phyloP scores from a whole-genome alignment of 345 rosid species.

The Arabis alpina region DNA sequence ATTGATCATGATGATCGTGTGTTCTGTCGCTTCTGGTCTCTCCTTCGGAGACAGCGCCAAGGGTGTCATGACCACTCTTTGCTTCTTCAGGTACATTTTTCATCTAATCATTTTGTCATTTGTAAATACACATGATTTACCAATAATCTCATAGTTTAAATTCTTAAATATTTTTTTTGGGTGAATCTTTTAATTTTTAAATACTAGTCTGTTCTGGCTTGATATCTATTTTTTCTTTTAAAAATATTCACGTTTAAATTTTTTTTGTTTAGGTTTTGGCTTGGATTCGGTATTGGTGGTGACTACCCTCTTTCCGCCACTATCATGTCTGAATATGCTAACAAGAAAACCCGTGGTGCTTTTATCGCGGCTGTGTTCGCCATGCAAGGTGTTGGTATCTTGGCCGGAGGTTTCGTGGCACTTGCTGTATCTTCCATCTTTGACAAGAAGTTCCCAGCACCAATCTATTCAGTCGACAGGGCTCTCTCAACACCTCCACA shows the following conservation, averaged over 20 bases:
- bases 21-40: conserved; percentile 42
- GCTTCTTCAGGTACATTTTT: conserved; percentile 38
- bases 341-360: conserved; percentile 80
- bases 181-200: no score
- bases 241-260: conserved; percentile 35
- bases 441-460: conserved; percentile 50
- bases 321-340: conserved; percentile 83
- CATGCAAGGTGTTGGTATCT: conserved; percentile 84
- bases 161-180: no score
- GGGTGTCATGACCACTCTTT: conserved; percentile 46
- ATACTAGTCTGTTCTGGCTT: not conserved
- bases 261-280: conserved; percentile 54
- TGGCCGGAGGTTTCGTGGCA: conserved; percentile 70
- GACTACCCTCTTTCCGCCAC: conserved; percentile 87
- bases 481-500: conserved; percentile 56
- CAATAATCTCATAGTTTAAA: not conserved
- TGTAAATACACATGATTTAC: not conserved
- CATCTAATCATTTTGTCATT: no score
- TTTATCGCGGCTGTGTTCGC: conserved; percentile 86
- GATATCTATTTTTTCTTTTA: not conserved
- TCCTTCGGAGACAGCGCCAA: conserved; percentile 31
- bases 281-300: conserved; percentile 84
- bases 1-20: conserved; percentile 41
- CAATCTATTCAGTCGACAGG: conserved; percentile 43
- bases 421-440: conserved; percentile 46